These are phyloP conservation scores for Cryptococcus neoformans DNA, from an alignment of 1,284 basidiomycete genomes.

Conservation along the genomic window DNA sequence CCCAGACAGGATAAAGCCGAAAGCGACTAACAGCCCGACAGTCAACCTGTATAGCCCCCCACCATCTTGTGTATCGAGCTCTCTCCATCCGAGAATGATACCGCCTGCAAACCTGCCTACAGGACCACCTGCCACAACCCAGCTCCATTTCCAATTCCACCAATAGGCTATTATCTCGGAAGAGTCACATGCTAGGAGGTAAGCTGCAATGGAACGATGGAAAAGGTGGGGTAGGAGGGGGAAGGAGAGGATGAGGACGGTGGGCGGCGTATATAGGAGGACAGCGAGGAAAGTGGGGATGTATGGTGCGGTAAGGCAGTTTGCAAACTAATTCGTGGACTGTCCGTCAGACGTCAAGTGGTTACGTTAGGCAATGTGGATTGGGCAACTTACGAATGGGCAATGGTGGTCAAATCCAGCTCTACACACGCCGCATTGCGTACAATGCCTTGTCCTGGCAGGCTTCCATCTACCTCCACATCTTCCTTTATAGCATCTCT, in stretches of 20 bases:
- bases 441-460: slow-evolving; percentile 41
- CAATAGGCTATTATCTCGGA: slow-evolving; percentile 18
- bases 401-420: slow-evolving; percentile 46
- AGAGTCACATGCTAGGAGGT: slow-evolving; percentile 9
- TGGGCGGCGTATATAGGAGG: slow-evolving; percentile 24
- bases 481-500: slow-evolving; percentile 26
- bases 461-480: slow-evolving; percentile 42
- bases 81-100: slow-evolving; percentile 32
- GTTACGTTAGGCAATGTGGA: too few species aligned
- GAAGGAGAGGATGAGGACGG: slow-evolving; percentile 19
- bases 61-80: slow-evolving; percentile 21
- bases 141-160: slow-evolving; percentile 33
- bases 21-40: slow-evolving; percentile 18
- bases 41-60: slow-evolving; percentile 13
- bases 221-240: slow-evolving; percentile 20
- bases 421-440: slow-evolving; percentile 40
- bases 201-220: slow-evolving; percentile 18
- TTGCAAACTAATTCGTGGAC: slow-evolving; percentile 32
- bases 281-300: slow-evolving; percentile 35
- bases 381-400: slow-evolving; percentile 28
- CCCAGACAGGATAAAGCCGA: slow-evolving; percentile 26
- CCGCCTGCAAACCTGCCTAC: slow-evolving; percentile 32
- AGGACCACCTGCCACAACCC: slow-evolving; percentile 40
- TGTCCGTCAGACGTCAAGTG: neutral
- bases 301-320: slow-evolving; percentile 42